Evolutionary conservation across 257 asterid species (phyloP).

Genomic region (Nyctanthes arbortristis): DNA sequence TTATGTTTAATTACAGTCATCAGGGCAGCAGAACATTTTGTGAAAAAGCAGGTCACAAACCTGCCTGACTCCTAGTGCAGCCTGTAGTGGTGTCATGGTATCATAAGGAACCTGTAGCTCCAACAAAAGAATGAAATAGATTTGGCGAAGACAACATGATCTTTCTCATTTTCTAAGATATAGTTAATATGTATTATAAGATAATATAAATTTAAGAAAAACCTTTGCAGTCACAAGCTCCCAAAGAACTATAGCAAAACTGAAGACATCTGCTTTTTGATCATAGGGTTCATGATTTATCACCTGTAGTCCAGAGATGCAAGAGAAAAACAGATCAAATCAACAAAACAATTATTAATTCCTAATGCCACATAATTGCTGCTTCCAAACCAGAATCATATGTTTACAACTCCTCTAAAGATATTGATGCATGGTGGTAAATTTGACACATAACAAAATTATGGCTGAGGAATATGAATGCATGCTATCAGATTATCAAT

Average conservation of each 20-base stretch:
- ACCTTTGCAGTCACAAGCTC: constrained; percentile 92
- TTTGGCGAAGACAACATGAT: background rate
- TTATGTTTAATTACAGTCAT: background rate
- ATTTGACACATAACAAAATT: background rate
- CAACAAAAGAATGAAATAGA: constrained; percentile 4
- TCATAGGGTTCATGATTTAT: constrained; percentile 89
- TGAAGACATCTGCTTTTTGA: constrained; percentile 90
- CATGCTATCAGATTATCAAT: background rate
- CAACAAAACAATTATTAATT: background rate
- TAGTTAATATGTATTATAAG: constrained; percentile 12
- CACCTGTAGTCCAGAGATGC: constrained; percentile 45
- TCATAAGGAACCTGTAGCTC: constrained; percentile 65
- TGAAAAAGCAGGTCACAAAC: constrained; percentile 39
- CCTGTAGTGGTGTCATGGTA: constrained; percentile 43
- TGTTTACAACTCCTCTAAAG: background rate
- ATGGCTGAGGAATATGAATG: background rate
- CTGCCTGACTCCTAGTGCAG: constrained; percentile 73
- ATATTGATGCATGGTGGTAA: background rate
- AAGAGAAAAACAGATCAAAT: background rate
- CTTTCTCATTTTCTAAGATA: constrained; percentile 13
- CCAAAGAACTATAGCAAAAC: constrained; percentile 94
- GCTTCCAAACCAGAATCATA: background rate
- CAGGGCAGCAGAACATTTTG: background rate
- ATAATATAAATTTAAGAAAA: constrained; percentile 6
- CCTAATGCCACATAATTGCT: background rate